Base-by-base conservation (phyloP, 257 asterid species). In the Oldenlandia corymbosa region DNA sequence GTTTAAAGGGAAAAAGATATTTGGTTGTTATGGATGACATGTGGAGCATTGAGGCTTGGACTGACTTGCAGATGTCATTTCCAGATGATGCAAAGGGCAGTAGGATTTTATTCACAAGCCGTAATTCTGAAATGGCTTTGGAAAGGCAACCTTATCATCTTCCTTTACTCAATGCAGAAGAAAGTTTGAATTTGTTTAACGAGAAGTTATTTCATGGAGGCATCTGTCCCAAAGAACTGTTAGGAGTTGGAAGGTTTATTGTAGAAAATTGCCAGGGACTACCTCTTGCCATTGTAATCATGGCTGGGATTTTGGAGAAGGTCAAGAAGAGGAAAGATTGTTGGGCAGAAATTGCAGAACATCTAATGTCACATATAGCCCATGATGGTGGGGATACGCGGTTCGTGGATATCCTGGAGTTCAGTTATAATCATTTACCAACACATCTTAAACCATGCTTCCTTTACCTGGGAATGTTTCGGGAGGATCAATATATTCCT, bases 401-500 rank as follows among this genome's bases (percentile, higher is more conserved):
- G 14, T 30, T 56, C 36, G 1, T 56, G 62, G 26, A 56, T 7
- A 56, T 56, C 45, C 62, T 56, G 24, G 61, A 56, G 21, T 13
- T 2, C 12, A 56, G 61, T 20, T 56, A 56, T 16, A 31, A 56
- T 10, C 7, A 26, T 16, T 30, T 56, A 16, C 43, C 61, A 5
- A 4, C 20, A 30, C 17, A 56, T n/a, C 46, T 47, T 4, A 62
- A 47, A 46, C 67, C 67, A 4, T 62, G 67, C 32, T 62, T 60
- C 43, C 46, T 62, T 14, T 69, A 71, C 47, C 37, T 71, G 18
- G 75, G 37, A 28, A 37, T 37, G 47, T 71, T 43, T 31, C 30
- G 24, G 26, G 47, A 9, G 12, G 57, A 60, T 42, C 39, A 17
- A 21, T 31, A 62, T 3, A 52, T 68, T 41, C 32, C 43, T 16